Evolutionary conservation across 345 rosid genomes (phyloP), one percentile per base, ranked within the genome.

Genomic region (Rhizophora apiculata): DNA sequence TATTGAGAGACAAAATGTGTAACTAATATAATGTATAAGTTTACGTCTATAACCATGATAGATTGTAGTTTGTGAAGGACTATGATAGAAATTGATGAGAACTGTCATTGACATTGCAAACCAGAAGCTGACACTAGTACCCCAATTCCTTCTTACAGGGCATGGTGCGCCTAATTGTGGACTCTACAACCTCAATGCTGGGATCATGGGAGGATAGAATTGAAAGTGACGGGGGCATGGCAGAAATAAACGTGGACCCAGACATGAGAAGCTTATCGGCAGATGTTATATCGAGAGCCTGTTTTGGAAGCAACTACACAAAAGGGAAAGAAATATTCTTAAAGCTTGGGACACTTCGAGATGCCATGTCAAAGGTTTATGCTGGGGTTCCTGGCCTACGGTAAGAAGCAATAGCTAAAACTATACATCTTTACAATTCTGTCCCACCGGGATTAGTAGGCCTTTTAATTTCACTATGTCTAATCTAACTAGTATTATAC

Each of bases 241-340:
- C 70, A 3, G 65, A 60, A 1, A 56, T 80, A n/a, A 39, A 63
- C 31, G 63, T 80, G 0, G 57, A 76, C 0, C 68, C 30, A 31
- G 78, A 73, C 56, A 46, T 80, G 52, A 74, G 49, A 61, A 36
- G 59, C 65, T 60, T 80, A 20, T 69, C 76, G 16, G 84, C 81
- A 9, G 76, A 77, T 70, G 55, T 80, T 13, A 77, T 77, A 58
- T 74, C 76, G 18, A 77, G 74, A 64, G 71, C 76, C 11, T 77
- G 81, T 57, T 80, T 80, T 43, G 69, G 84, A 4, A 80, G 79
- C 74, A 74, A 67, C 48, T 49, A 73, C 29, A 24, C 27, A 37
- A 20, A 19, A 2, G 81, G 81, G n/a, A 59, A 70, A 34, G 71
- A 74, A 36, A 77, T 77, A 32, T 77, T 80, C 63, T 18, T 26